Percentiles rank a stretch among this genome's conserved stretches.
These are phyloP conservation scores for Lablab purpureus DNA, from an alignment of 306 rosid genomes.

Conservation along the genomic window DNA sequence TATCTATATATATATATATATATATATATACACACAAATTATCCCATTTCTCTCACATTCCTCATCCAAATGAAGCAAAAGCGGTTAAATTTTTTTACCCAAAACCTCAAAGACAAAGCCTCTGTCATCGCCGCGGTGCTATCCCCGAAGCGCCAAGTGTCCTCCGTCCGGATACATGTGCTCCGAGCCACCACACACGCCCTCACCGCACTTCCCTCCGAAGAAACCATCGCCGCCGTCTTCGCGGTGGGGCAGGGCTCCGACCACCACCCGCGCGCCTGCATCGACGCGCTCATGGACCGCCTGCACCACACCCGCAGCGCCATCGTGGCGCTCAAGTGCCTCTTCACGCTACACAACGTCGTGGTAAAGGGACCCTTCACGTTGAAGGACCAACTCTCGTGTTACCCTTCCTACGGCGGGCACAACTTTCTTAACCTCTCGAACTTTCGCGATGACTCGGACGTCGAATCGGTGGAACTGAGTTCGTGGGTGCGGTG, in stretches of 20 bases:
- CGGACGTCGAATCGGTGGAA: slow-evolving; percentile 51
- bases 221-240: slow-evolving; percentile 55
- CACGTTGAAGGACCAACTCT: slow-evolving; percentile 60
- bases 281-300: slow-evolving; percentile 70
- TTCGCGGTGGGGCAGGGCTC: slow-evolving; percentile 52
- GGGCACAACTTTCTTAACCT: slow-evolving; percentile 81
- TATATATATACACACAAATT: background rate
- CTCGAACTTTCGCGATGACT: slow-evolving; percentile 64
- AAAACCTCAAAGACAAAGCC: slow-evolving; percentile 73
- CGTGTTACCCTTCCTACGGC: slow-evolving; percentile 64
- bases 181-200: slow-evolving; percentile 83
- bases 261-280: slow-evolving; percentile 51
- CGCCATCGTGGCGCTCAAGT: slow-evolving; percentile 80
- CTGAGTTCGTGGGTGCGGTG: slow-evolving; percentile 85
- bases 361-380: slow-evolving; percentile 58
- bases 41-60: background rate
- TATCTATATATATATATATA: too few species aligned
- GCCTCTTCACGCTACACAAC: slow-evolving; percentile 74
- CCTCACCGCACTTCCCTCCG: slow-evolving; percentile 61
- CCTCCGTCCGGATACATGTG: slow-evolving; percentile 59
- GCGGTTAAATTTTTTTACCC: slow-evolving; percentile 50
- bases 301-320: slow-evolving; percentile 74
- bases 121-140: slow-evolving; percentile 66
- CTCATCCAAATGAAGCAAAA: slow-evolving; percentile 52
- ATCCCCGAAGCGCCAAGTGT: slow-evolving; percentile 56